Base-by-base conservation (phyloP, 352 stramenopile genomes). In the Phytophthora capsici region DNA sequence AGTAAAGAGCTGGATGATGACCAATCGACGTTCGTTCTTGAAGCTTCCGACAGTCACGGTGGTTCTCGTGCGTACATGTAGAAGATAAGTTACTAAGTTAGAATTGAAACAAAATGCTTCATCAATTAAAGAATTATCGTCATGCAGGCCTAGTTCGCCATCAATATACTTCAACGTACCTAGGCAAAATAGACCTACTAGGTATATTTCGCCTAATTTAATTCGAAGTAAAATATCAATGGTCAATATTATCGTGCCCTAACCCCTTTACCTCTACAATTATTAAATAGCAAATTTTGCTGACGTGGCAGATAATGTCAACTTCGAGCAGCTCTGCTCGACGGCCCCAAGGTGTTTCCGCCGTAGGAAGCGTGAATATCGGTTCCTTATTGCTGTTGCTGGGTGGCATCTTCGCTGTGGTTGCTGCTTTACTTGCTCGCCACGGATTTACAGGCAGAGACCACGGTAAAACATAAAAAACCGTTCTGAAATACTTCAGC, bases 361-460 rank as follows among this genome's bases (percentile, higher is more conserved):
- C 20, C 25, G 36, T 30, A 3, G 36, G 32, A 57, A 45, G 38
- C 8, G 28, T 60, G 9, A 63, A 74, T 22, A 14, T 86, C 4
- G 66, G 66, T 22, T 87, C 79, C 23, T 37, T 88, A 19, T 52
- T 89, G 57, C 25, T 89, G 59, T 63, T 89, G 4, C 20, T 80
- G 13, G 64, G 72, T 23, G 76, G 75, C 23, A 43, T 59, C 1
- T 72, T 84, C 34, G 73, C 67, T 25, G 70, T 89, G 2, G 44
- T 70, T 6, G 77, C 82, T 3, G 79, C 82, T 13, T 51, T 90
- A 3, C 75, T 90, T 16, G 82, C 77, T 23, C 78, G 77, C 16
- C 58, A 70, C 2, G 82, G 82, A 40, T 90, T 89, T 58, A 86
- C 79, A 0, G 82, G 82, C 13, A 61, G 82, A 58, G 77, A 89